Conservation (phyloP, 768 basidiomycete species). For the Pleurotus pulmonarius region DNA sequence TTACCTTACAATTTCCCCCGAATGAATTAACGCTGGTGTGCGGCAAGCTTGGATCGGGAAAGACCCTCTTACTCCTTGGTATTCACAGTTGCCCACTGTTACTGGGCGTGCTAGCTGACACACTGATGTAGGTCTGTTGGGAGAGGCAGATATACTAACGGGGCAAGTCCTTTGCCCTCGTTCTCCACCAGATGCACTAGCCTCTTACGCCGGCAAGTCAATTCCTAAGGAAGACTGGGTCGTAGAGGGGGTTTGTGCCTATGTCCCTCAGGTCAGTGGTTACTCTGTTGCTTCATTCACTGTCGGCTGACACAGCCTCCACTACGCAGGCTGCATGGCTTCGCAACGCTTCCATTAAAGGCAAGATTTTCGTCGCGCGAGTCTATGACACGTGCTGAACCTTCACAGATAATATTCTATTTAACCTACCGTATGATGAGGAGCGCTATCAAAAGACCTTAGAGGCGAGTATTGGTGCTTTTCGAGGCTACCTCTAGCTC, state of each 20-base stretch:
- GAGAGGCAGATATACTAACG: constrained; percentile 81
- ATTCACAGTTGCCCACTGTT: constrained; percentile 7
- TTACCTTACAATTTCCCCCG: constrained; percentile 72
- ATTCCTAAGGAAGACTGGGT: constrained; percentile 66
- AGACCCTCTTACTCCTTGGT: constrained; percentile 79
- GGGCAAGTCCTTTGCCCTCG: constrained; percentile 83
- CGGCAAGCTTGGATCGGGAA: constrained; percentile 87
- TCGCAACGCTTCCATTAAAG: constrained; percentile 60
- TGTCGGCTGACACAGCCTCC: constrained; percentile 21
- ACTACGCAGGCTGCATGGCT: constrained; percentile 49
- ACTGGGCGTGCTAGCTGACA: too few species aligned
- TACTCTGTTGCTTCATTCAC: constrained; percentile 21
- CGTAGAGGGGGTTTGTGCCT: constrained; percentile 75
- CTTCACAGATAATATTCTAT: constrained; percentile 63
- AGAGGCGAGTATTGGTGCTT: constrained; percentile 52
- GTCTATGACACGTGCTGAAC: neutral
- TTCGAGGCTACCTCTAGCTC: constrained; percentile 23
- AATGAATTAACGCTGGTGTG: constrained; percentile 82
- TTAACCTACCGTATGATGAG: constrained; percentile 70
- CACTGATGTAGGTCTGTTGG: constrained; percentile 45
- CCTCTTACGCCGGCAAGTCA: constrained; percentile 43
- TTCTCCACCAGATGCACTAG: constrained; percentile 78
- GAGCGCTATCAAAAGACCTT: constrained; percentile 60
- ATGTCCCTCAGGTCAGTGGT: constrained; percentile 68
- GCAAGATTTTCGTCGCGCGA: constrained; percentile 17